Conservation (phyloP, 1,139 yeast species). For the Diutina rugosa region DNA sequence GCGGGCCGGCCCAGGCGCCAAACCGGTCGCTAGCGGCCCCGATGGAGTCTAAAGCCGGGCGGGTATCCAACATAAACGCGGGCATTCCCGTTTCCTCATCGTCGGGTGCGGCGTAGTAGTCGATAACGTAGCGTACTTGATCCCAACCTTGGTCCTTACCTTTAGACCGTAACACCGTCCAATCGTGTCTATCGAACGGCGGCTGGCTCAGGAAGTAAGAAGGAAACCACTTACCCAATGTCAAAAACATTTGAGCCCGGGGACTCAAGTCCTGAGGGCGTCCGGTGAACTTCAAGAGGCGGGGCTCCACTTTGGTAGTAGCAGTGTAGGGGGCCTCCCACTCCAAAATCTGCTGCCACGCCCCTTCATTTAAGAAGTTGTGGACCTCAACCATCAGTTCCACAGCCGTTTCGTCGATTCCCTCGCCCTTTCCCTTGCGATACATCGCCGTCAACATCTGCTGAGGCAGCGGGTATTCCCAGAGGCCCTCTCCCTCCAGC, state of each 20-base stretch:
- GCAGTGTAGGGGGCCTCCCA: constrained; percentile 68
- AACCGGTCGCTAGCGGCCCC: constrained; percentile 57
- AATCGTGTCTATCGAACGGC: constrained; percentile 97
- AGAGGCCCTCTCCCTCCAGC: constrained; percentile 49
- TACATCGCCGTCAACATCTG: constrained; percentile 98
- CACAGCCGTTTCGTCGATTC: constrained; percentile 87
- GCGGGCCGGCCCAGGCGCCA: constrained; percentile 34
- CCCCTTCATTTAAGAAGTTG: constrained; percentile 92
- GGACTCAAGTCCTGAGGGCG: constrained; percentile 83
- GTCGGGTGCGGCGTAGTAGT: constrained; percentile 87
- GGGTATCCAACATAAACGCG: constrained; percentile 79
- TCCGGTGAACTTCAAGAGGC: constrained; percentile 80
- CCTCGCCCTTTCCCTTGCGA: constrained; percentile 79
- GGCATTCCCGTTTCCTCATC: constrained; percentile 85
- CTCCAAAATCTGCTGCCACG: constrained; percentile 86
- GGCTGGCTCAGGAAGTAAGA: constrained; percentile 59
- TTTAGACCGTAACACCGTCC: constrained; percentile 75
- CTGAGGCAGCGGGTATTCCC: constrained; percentile 99
- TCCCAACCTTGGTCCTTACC: constrained; percentile 36
- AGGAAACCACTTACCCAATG: constrained; percentile 62
- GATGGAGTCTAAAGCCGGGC: constrained; percentile 80
- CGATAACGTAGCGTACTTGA: constrained; percentile 80
- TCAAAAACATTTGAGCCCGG: constrained; percentile 63
- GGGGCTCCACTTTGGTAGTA: constrained; percentile 46
- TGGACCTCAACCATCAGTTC: constrained; percentile 97